Evolutionary conservation across 2,329 filamentous ascomycete species (phyloP).

Genomic region (Berkeleyomyces rouxiae): DNA sequence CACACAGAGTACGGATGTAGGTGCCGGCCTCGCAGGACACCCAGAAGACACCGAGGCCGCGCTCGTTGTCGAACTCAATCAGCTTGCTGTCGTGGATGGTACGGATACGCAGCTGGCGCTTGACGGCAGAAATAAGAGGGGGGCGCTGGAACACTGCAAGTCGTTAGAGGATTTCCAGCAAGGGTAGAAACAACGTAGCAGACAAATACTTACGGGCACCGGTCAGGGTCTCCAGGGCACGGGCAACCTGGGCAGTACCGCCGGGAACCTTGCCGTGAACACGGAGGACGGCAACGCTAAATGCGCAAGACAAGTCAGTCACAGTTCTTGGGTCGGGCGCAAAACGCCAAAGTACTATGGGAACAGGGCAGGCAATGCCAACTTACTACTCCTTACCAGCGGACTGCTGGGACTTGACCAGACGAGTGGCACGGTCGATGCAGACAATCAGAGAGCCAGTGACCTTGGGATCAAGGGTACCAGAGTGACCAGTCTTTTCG

Average conservation of each 20-base stretch:
- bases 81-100: conserved; percentile 97
- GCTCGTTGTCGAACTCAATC: conserved; percentile 94
- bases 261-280: conserved; percentile 91
- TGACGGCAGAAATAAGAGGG: conserved; percentile 93
- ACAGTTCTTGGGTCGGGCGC: neutral
- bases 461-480: conserved; percentile 95
- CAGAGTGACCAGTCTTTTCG: conserved; percentile 96
- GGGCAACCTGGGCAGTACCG: conserved; percentile 80
- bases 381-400: conserved; percentile 82
- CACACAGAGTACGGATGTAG: conserved; percentile 95
- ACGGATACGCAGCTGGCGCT: conserved; percentile 94
- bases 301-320: neutral
- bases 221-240: conserved; percentile 87
- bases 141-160: conserved; percentile 49
- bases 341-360: neutral
- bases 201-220: conserved; percentile 42
- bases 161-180: neutral
- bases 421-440: conserved; percentile 88
- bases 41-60: conserved; percentile 96
- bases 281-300: conserved; percentile 67
- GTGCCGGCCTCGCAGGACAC: conserved; percentile 94
- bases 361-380: neutral
- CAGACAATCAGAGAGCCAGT: conserved; percentile 90
- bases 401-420: conserved; percentile 97
- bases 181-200: neutral